Conservation (phyloP, 148 eudicot genomes). For the Cornus florida region DNA sequence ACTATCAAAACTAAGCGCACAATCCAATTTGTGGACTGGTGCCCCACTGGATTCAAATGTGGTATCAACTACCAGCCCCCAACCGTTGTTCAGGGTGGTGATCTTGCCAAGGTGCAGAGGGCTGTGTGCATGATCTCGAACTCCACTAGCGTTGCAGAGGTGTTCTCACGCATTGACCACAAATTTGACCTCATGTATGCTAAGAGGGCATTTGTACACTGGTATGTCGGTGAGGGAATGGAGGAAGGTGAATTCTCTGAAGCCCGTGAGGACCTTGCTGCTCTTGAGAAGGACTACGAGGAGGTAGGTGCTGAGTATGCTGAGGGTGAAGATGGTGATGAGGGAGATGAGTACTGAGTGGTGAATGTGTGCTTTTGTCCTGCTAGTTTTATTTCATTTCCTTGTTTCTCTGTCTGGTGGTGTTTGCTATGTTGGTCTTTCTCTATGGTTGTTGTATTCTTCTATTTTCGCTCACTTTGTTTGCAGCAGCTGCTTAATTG, state of each 20-base stretch:
- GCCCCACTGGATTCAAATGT: slow-evolving; percentile 33
- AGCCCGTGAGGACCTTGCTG: slow-evolving; percentile 31
- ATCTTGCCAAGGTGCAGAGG: slow-evolving; percentile 29
- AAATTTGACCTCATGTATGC: slow-evolving; percentile 31
- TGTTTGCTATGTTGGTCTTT: background rate
- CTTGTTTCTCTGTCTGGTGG: background rate
- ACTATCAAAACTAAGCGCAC: slow-evolving; percentile 33
- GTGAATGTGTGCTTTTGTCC: background rate
- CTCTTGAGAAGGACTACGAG: slow-evolving; percentile 30
- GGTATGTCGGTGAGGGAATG: slow-evolving; percentile 37
- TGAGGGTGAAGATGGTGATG: slow-evolving; percentile 28
- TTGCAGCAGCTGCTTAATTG: background rate
- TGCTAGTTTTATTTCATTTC: background rate
- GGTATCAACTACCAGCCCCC: slow-evolving; percentile 37
- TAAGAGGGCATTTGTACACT: slow-evolving; percentile 30
- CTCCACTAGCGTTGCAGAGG: slow-evolving; percentile 31
- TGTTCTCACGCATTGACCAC: slow-evolving; percentile 29
- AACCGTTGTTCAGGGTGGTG: slow-evolving; percentile 31
- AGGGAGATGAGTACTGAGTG: slow-evolving; percentile 30
- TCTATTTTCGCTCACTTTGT: background rate
- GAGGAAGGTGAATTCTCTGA: slow-evolving; percentile 35
- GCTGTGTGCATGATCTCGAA: slow-evolving; percentile 31
- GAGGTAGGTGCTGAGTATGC: slow-evolving; percentile 28
- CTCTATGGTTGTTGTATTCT: background rate
- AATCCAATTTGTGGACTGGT: slow-evolving; percentile 34